Evolutionary conservation across 257 asterid genomes (phyloP).

Genomic region (Solanum appendiculatum): DNA sequence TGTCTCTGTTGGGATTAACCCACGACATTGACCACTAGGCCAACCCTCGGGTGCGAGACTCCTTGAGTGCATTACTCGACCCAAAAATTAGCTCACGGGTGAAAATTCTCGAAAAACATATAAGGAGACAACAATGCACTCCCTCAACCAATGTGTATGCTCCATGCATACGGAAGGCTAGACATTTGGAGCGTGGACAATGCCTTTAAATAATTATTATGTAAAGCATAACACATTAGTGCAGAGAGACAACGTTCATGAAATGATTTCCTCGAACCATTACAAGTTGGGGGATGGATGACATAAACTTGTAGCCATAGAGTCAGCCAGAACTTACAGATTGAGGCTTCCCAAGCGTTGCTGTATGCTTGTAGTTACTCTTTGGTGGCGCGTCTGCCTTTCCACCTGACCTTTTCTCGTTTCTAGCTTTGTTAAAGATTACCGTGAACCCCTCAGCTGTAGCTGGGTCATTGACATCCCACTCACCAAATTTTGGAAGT

Average conservation of each 20-base stretch:
- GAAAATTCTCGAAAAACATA: neutral
- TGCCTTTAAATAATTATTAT: neutral
- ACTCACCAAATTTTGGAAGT: conserved; percentile 65
- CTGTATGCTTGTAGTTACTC: conserved; percentile 27
- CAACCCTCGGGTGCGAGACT: neutral
- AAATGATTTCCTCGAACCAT: neutral
- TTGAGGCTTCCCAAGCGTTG: conserved; percentile 62
- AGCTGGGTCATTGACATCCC: conserved; percentile 70
- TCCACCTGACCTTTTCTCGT: conserved; percentile 47
- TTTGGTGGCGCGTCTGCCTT: conserved; percentile 43
- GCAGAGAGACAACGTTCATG: neutral
- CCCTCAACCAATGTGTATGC: neutral
- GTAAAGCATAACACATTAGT: neutral
- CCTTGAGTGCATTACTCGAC: neutral
- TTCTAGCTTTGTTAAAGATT: conserved; percentile 53
- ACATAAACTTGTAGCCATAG: neutral
- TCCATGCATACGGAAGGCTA: neutral
- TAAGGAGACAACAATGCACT: neutral
- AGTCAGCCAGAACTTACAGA: conserved; percentile 34
- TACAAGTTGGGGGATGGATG: neutral
- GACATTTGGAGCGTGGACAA: neutral
- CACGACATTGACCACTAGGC: neutral
- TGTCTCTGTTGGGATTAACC: neutral
- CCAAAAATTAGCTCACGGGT: neutral
- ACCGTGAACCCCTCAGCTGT: conserved; percentile 62